Conservation (phyloP, 441 rosid species). For the Sinapis alba region DNA sequence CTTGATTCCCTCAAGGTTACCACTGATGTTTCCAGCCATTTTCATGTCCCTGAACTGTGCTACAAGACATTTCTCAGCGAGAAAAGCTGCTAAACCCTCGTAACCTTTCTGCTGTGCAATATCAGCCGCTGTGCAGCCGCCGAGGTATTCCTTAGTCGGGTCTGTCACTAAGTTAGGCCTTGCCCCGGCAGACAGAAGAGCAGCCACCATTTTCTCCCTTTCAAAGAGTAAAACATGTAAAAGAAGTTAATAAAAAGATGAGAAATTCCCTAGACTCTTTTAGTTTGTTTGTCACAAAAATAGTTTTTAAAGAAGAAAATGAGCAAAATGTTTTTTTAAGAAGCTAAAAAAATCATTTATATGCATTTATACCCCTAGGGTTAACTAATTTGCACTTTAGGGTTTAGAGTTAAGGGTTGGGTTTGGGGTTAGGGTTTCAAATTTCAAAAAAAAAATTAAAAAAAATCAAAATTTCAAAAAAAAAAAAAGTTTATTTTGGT, state of each 20-base stretch:
- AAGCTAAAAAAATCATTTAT: too few species aligned
- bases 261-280: too few species aligned
- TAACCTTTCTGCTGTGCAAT: constrained; percentile 75
- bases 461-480: too few species aligned
- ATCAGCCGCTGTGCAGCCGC: constrained; percentile 89
- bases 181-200: constrained; percentile 88
- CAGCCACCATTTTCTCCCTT: constrained; percentile 98
- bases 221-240: constrained; percentile 28
- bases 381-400: too few species aligned
- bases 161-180: constrained; percentile 89
- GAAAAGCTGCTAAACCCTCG: constrained; percentile 90
- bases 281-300: too few species aligned
- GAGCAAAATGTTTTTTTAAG: too few species aligned
- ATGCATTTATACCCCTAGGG: too few species aligned
- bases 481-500: too few species aligned
- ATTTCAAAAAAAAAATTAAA: too few species aligned
- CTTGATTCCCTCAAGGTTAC: constrained; percentile 59
- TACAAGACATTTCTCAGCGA: constrained; percentile 84
- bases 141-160: constrained; percentile 62
- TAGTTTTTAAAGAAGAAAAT: too few species aligned
- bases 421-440: too few species aligned
- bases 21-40: constrained; percentile 87
- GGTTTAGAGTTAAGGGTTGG: too few species aligned
- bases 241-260: background rate
- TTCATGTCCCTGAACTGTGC: constrained; percentile 83